Conservation (phyloP, 2,329 filamentous ascomycete genomes). For the Sclerotinia glacialis region DNA sequence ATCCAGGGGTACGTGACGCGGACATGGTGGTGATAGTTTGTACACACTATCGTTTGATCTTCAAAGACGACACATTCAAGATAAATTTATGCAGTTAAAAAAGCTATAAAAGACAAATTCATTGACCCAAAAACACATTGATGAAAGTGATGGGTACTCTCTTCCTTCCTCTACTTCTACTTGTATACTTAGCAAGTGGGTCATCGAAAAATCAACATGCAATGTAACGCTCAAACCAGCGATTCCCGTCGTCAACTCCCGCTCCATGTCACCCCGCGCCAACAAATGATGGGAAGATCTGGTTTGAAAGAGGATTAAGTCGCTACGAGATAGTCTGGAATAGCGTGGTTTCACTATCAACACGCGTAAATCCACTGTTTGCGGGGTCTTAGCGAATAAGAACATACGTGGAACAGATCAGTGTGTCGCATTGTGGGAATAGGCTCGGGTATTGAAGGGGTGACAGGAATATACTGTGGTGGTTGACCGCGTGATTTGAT, state of each 20-base stretch:
- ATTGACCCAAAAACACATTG: too few species aligned
- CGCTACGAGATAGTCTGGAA: neutral
- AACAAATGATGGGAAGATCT: neutral
- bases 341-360: too few species aligned
- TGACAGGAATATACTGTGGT: too few species aligned
- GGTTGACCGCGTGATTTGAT: neutral
- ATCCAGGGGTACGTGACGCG: neutral
- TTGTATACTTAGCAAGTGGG: slow-evolving; percentile 7
- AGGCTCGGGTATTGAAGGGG: too few species aligned
- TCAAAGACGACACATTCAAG: neutral
- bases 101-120: too few species aligned
- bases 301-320: neutral
- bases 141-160: neutral
- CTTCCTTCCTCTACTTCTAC: neutral
- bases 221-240: neutral
- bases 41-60: neutral
- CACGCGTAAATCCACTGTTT: neutral
- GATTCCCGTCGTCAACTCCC: neutral
- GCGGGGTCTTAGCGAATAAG: neutral
- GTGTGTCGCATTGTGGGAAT: neutral
- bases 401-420: neutral
- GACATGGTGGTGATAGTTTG: neutral
- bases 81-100: neutral
- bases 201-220: neutral
- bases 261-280: neutral